Evolutionary conservation across 2,329 filamentous ascomycete genomes (phyloP).

Genomic region (Cordyceps cicadae): DNA sequence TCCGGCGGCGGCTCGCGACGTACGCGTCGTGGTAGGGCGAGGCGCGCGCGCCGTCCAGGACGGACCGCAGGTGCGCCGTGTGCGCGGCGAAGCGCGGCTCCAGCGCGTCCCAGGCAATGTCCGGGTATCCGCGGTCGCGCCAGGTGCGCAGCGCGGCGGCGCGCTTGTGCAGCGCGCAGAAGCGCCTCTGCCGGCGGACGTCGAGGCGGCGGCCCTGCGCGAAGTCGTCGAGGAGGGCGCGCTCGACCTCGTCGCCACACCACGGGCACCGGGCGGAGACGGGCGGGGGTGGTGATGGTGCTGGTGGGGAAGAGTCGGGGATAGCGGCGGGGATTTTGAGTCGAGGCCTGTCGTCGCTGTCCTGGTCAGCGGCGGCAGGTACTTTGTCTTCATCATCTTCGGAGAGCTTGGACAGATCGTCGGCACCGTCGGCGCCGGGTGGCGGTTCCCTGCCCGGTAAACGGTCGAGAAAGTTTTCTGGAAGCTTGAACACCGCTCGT

Average conservation of each 20-base stretch:
- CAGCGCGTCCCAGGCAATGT: constrained; percentile 60
- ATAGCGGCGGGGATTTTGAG: not conserved
- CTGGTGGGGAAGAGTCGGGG: not conserved
- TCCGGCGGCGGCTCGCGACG: constrained; percentile 46
- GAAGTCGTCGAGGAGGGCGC: constrained; percentile 44
- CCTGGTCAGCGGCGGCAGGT: not conserved
- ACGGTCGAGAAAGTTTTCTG: constrained; percentile 7
- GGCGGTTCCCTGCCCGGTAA: not conserved
- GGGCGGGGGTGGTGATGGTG: not conserved
- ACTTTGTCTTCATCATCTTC: constrained; percentile 6
- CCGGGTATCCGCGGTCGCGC: constrained; percentile 53
- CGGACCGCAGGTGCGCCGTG: constrained; percentile 43
- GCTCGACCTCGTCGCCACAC: constrained; percentile 54
- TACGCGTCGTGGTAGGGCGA: constrained; percentile 56
- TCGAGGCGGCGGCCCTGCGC: constrained; percentile 40
- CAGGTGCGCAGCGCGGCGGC: constrained; percentile 42
- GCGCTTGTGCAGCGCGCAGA: constrained; percentile 57
- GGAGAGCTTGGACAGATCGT: not conserved
- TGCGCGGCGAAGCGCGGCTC: constrained; percentile 50
- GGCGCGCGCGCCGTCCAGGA: constrained; percentile 47
- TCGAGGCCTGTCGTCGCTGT: not conserved
- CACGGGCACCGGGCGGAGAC: constrained; percentile 47
- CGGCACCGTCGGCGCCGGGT: not conserved
- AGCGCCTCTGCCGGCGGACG: constrained; percentile 50
- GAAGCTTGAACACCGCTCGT: constrained; percentile 17